Evolutionary conservation across 148 eudicot species (phyloP), one percentile per base, ranked within the genome.

Genomic region (Diospyros kaki): DNA sequence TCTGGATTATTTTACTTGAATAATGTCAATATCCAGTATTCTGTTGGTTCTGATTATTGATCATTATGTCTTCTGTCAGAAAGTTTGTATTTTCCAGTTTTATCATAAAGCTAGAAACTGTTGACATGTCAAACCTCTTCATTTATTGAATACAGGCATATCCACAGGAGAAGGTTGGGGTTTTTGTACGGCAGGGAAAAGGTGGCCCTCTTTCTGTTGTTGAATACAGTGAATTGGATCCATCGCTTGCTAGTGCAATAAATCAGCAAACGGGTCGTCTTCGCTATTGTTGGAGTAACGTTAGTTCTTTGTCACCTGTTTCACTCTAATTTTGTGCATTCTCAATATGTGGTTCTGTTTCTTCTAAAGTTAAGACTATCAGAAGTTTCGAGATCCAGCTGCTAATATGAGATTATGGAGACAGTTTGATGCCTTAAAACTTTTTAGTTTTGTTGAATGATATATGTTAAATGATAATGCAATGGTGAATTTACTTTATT

Each of bases 131-230:
- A 40, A 46, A 54, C 41, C 51, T 53, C 15, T 77, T 60, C 58
- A 58, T 67, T 68, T 12, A 55, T 71, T 74, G 59, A 53, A 53
- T 81, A 58, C 87, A 95, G 98, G 97, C 98, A 58, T 95, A 95
- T 80, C 99, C 99, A 62, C 99, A 92, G 87, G 99, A 95, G 81
- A 90, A 89, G 76, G 99, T 95, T 81, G 98, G 99, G 52, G 98
- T 95, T 40, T 95, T 95, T 84, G 98, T 95, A 48, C 90, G 87
- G 69, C 87, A 96, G 78, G 97, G 98, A 8, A 95, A 95, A 81
- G 97, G 94, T 69, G 98, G 98, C 56, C 99, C 99, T 44, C 82
- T 95, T 45, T 82, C 91, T 52, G 98, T 94, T 62, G 98, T 91
- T 81, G 98, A 91, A 80, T 94, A 94, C 86, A 89, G 91, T 74